phyloP scores from a whole-genome alignment of 1,284 basidiomycete genomes.

The Cryptococcus amylolentus region DNA sequence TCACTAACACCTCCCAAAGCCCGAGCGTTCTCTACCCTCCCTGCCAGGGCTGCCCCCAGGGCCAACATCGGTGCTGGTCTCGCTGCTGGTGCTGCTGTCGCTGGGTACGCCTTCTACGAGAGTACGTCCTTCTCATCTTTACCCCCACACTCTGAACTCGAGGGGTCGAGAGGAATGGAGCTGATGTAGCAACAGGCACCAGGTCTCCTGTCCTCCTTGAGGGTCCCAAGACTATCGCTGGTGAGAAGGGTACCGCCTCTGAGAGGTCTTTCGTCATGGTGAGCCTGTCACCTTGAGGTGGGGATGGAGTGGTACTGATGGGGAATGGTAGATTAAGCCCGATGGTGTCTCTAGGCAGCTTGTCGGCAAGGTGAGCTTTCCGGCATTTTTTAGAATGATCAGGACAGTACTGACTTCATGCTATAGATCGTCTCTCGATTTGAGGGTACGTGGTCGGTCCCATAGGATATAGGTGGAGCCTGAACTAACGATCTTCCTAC shows the following conservation, averaged over 20 bases:
- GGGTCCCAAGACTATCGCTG: conserved; percentile 51
- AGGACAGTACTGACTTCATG: conserved; percentile 4
- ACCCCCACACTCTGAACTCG: neutral
- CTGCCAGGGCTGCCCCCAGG: conserved; percentile 25
- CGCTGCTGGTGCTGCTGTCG: conserved; percentile 29
- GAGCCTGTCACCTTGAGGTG: neutral
- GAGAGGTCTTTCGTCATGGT: conserved; percentile 54
- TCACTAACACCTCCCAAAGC: conserved; percentile 16
- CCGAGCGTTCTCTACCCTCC: conserved; percentile 38
- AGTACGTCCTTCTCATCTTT: conserved; percentile 16
- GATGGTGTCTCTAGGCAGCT: conserved; percentile 46
- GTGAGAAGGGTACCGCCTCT: conserved; percentile 49
- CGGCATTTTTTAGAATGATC: neutral
- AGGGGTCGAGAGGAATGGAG: neutral
- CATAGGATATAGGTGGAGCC: neutral
- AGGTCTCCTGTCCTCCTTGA: conserved; percentile 39
- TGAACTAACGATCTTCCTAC: neutral
- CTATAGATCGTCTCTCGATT: conserved; percentile 40
- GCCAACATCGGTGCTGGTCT: conserved; percentile 24
- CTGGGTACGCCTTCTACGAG: conserved; percentile 38
- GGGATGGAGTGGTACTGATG: neutral
- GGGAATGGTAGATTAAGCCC: conserved; percentile 37
- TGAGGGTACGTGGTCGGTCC: conserved; percentile 28
- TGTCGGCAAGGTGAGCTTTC: conserved; percentile 38
- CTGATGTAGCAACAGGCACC: conserved; percentile 9